These are phyloP conservation scores for Rubus parviflorus DNA, from an alignment of 306 rosid species.

Conservation along the genomic window DNA sequence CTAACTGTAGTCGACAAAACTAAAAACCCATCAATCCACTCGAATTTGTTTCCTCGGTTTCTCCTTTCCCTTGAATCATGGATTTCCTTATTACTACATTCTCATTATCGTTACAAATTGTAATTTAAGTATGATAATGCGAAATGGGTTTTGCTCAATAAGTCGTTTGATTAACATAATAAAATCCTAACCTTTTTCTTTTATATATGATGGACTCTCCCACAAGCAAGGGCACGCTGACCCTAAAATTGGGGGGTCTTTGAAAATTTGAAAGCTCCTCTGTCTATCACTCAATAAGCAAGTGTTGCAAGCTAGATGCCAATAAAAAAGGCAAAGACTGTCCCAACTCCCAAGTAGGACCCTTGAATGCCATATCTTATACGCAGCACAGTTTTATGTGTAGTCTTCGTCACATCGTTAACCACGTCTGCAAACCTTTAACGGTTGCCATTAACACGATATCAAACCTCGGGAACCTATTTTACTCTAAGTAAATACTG, in stretches of 20 bases:
- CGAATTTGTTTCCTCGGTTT: background rate
- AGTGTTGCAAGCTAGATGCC: background rate
- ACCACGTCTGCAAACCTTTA: background rate
- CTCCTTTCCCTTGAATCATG: background rate
- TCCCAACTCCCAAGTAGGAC: conserved; percentile 5
- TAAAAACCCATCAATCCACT: too few species aligned
- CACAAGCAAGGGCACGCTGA: conserved; percentile 13
- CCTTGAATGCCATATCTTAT: background rate
- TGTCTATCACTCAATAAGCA: background rate
- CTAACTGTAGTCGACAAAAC: background rate
- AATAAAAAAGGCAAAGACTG: background rate
- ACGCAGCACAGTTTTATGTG: background rate
- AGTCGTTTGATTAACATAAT: background rate
- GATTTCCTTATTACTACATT: background rate
- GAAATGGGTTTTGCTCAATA: background rate
- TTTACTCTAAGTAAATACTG: background rate
- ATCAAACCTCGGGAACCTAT: background rate
- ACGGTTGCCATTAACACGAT: background rate
- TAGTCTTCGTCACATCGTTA: conserved; percentile 6
- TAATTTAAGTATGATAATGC: background rate
- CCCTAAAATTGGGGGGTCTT: background rate
- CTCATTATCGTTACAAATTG: background rate
- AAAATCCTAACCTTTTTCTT: background rate
- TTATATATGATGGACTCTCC: background rate
- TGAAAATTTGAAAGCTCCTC: conserved; percentile 1